These are phyloP conservation scores for Betula pendula DNA, from an alignment of 306 rosid species.

Conservation along the genomic window DNA sequence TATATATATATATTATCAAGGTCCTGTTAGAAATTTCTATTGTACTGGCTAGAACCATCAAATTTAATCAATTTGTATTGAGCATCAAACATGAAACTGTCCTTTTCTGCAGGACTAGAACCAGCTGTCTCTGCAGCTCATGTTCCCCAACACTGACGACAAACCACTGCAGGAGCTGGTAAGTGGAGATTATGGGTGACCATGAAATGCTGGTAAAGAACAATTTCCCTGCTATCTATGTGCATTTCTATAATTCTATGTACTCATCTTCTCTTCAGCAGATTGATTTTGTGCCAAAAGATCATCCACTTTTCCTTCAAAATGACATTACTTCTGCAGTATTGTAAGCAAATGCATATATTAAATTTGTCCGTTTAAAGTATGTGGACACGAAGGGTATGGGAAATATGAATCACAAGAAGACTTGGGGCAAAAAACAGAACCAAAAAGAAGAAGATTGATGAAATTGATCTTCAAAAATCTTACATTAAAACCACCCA, in stretches of 20 bases:
- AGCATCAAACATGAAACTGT: background rate
- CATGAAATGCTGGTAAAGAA: conserved; percentile 72
- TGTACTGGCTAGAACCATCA: background rate
- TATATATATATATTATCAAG: too few relatives aligned
- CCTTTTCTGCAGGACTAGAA: conserved; percentile 60
- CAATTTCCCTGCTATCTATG: background rate
- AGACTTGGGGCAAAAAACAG: too few relatives aligned
- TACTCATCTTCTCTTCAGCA: background rate
- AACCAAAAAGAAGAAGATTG: too few relatives aligned
- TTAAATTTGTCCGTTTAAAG: too few relatives aligned
- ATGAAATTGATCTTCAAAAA: too few relatives aligned
- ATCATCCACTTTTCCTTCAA: background rate
- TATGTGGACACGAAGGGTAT: too few relatives aligned
- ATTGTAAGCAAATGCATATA: background rate
- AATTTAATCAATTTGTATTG: too few relatives aligned
- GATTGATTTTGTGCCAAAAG: background rate
- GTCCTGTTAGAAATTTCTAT: background rate
- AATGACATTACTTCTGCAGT: too few relatives aligned
- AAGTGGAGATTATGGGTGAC: conserved; percentile 79
- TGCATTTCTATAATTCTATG: background rate
- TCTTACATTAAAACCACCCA: too few relatives aligned
- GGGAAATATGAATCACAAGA: too few relatives aligned
- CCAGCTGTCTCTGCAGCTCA: conserved; percentile 86
- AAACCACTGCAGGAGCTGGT: conserved; percentile 68
- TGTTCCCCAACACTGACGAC: conserved; percentile 84